Percentiles rank a stretch among this genome's conserved stretches.
These are phyloP conservation scores for Podospora appendiculata DNA, from an alignment of 495 filamentous ascomycete genomes.

Conservation along the genomic window DNA sequence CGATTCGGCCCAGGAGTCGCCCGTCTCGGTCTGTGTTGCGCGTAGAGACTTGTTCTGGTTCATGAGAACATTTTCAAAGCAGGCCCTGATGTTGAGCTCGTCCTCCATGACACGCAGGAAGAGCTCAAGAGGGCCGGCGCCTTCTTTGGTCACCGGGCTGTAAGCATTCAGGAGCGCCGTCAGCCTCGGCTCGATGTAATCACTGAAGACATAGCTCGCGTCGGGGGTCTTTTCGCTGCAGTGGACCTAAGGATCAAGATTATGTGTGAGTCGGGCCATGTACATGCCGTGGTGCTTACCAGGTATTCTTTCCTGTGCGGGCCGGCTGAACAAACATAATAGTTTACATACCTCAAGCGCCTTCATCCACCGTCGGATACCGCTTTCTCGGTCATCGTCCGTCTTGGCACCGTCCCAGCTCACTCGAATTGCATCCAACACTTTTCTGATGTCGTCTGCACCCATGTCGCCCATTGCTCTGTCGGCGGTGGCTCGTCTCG, in stretches of 20 bases:
- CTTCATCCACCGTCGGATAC: neutral
- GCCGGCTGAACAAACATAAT: too few relatives aligned
- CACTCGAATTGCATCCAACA: neutral
- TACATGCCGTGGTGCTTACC: too few relatives aligned
- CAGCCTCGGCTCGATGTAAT: neutral
- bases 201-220: neutral
- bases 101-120: neutral
- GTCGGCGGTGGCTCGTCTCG: neutral
- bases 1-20: neutral
- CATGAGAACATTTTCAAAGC: constrained; percentile 1
- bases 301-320: too few relatives aligned
- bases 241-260: neutral
- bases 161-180: neutral
- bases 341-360: constrained; percentile 1
- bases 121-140: neutral
- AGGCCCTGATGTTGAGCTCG: neutral
- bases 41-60: constrained; percentile 1
- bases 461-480: neutral
- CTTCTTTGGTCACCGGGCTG: neutral
- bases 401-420: neutral
- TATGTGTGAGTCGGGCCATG: neutral
- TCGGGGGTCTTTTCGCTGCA: neutral
- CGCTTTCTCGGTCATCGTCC: neutral
- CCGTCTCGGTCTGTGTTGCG: neutral
- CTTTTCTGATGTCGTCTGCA: neutral